Percentiles rank a stretch among this genome's conserved stretches.
These are phyloP conservation scores for Cicer cuneatum DNA, from an alignment of 306 rosid genomes.

Conservation along the genomic window DNA sequence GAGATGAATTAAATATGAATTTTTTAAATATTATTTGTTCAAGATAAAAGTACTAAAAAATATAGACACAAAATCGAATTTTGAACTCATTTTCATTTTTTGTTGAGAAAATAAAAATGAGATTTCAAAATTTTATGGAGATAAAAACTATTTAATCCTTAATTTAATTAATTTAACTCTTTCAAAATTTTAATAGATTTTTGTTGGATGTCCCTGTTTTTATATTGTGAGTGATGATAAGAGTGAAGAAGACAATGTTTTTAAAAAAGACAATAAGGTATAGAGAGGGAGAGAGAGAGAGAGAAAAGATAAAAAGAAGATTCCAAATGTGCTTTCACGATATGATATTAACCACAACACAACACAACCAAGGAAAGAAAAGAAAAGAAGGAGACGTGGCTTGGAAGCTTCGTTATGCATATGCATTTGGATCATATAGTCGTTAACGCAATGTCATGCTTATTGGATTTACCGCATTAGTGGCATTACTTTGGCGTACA, in stretches of 20 bases:
- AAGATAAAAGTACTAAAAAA: no score
- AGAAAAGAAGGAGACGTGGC: slow-evolving; percentile 36
- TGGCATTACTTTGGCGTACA: not conserved
- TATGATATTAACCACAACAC: not conserved
- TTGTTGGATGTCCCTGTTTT: not conserved
- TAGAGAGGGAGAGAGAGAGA: not conserved
- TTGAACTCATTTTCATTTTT: no score
- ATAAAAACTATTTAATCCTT: no score
- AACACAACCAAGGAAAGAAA: slow-evolving; percentile 24
- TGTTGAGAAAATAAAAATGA: no score
- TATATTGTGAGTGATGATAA: not conserved
- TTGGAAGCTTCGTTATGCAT: slow-evolving; percentile 27
- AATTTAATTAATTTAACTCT: not conserved
- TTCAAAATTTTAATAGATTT: not conserved
- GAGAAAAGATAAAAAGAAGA: slow-evolving; percentile 1
- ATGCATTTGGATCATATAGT: not conserved
- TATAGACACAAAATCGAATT: no score
- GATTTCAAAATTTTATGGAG: no score
- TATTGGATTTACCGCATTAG: slow-evolving; percentile 21
- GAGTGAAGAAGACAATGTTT: not conserved
- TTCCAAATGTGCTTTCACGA: slow-evolving; percentile 25
- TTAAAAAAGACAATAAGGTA: no score
- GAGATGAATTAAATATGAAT: no score
- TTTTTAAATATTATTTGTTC: no score
- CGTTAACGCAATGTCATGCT: not conserved